Base-by-base conservation (phyloP, 2,329 filamentous ascomycete species). In the Shiraia bambusicola region DNA sequence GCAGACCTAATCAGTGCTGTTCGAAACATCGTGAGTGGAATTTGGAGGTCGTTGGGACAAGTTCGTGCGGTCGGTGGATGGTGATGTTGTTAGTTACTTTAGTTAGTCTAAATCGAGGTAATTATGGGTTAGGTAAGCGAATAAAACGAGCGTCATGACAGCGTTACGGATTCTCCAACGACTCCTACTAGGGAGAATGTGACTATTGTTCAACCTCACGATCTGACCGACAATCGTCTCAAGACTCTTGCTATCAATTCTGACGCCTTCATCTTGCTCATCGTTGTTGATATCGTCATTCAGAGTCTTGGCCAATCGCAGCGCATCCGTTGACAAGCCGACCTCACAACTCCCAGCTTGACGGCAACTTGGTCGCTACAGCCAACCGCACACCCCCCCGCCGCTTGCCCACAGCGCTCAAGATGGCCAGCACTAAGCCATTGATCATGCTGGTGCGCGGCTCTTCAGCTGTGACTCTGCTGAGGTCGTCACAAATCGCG, bases 1-100 rank as follows among this genome's bases (percentile, higher is more conserved):
- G 86, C 82, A 66, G 87, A 86, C 75, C 87, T 87, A 76, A 92
- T 78, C 71, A 93, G 74, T 69, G 87, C 84, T 72, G 87, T 83
- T 76, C 92, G 88, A 80, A 96, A 90, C 92, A 97, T 97, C 55
- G 64, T 83, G 75, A 61, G 52, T 34, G 54, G 35, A n/a, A 41
- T 47, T 53, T 43, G 35, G 43, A 39, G 47, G 35, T 36, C 38
- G 50, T 49, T 35, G 47, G 50, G 42, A 54, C 44, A 50, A 43
- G 51, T 46, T 53, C 49, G 53, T 50, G 51, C 49, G 52, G 53
- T 45, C 49, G 49, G 45, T 50, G 54, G 56, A 50, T 55, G 52
- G 50, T 52, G 52, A 54, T 53, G 54, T 53, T 58, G 51, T 47
- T 61, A 42, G 22, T 26, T 27, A 26, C 14, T 11, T 28, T 27